phyloP scores from a whole-genome alignment of 2,329 filamentous ascomycete genomes.

The Colletotrichum sp. region DNA sequence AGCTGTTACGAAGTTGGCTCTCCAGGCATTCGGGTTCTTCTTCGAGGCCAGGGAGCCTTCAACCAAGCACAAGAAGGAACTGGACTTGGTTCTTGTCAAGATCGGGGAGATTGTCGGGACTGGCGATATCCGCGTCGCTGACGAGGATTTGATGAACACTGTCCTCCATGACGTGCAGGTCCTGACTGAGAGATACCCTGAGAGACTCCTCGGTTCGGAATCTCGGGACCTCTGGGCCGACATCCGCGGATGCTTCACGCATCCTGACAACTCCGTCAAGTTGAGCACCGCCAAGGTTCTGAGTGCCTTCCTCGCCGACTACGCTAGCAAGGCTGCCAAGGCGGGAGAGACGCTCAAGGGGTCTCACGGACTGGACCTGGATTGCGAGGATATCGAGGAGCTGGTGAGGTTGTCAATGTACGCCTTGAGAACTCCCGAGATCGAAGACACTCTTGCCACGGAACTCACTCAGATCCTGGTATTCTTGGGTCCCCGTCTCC shows the following conservation, averaged over 20 bases:
- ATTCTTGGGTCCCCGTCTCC: slow-evolving; percentile 72
- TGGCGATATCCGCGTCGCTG: slow-evolving; percentile 56
- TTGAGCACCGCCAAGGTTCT: slow-evolving; percentile 76
- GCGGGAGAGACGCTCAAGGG: slow-evolving; percentile 67
- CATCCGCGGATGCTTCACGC: slow-evolving; percentile 72
- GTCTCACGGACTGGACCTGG: slow-evolving; percentile 73
- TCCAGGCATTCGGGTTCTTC: slow-evolving; percentile 84
- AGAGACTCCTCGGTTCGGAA: slow-evolving; percentile 63
- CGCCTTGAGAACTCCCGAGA: slow-evolving; percentile 65
- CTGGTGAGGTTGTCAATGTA: slow-evolving; percentile 56
- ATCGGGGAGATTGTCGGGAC: slow-evolving; percentile 59
- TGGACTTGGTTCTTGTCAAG: slow-evolving; percentile 64
- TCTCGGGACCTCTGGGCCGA: slow-evolving; percentile 73
- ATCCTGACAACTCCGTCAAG: slow-evolving; percentile 77
- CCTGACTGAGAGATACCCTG: slow-evolving; percentile 70
- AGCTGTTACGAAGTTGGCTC: slow-evolving; percentile 72
- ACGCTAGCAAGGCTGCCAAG: slow-evolving; percentile 66
- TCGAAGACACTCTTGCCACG: slow-evolving; percentile 77
- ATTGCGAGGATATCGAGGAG: slow-evolving; percentile 66
- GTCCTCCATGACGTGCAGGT: slow-evolving; percentile 73
- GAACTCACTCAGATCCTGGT: slow-evolving; percentile 83
- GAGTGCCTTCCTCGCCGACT: slow-evolving; percentile 79
- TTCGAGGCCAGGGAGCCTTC: slow-evolving; percentile 71
- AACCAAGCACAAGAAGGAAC: slow-evolving; percentile 69
- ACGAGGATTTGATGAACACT: slow-evolving; percentile 78